Evolutionary conservation across 2,329 filamentous ascomycete genomes (phyloP).

Genomic region (Annulohypoxylon truncatum): DNA sequence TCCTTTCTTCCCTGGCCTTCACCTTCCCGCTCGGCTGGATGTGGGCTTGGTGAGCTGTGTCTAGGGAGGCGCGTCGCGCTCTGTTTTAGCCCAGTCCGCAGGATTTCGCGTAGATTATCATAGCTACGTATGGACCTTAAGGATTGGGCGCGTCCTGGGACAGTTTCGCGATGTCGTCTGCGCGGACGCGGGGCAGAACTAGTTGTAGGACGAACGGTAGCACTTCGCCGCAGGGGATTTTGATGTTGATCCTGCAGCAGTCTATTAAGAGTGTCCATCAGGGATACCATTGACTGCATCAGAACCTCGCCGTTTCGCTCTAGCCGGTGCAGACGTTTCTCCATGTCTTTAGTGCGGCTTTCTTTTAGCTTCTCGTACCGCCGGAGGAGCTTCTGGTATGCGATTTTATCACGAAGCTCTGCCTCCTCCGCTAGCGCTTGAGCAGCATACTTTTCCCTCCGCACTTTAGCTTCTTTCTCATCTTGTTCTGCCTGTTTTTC

Average conservation of each 20-base stretch:
- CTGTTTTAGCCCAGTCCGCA: background rate
- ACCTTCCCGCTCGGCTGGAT: background rate
- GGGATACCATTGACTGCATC: conserved; percentile 57
- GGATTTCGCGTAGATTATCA: conserved; percentile 5
- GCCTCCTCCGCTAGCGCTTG: conserved; percentile 42
- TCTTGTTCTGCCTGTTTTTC: conserved; percentile 35
- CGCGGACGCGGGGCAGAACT: conserved; percentile 6
- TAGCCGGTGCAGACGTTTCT: conserved; percentile 58
- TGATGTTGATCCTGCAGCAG: conserved; percentile 48
- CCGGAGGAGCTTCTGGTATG: conserved; percentile 50
- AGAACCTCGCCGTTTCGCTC: conserved; percentile 61
- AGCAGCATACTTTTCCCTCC: conserved; percentile 45
- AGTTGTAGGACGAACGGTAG: background rate
- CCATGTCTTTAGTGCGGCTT: conserved; percentile 59
- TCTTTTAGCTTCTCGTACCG: conserved; percentile 57
- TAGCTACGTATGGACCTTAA: conserved; percentile 13
- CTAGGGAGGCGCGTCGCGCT: background rate
- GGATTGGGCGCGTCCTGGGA: conserved; percentile 12
- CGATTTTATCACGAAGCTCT: conserved; percentile 40
- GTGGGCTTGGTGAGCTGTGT: conserved; percentile 3
- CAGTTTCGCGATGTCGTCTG: background rate
- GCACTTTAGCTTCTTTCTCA: conserved; percentile 31
- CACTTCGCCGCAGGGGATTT: conserved; percentile 47
- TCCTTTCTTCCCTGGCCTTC: background rate
- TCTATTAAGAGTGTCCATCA: conserved; percentile 58